Base-by-base conservation (phyloP, 2,329 filamentous ascomycete species). In the Ascochyta rabiei region DNA sequence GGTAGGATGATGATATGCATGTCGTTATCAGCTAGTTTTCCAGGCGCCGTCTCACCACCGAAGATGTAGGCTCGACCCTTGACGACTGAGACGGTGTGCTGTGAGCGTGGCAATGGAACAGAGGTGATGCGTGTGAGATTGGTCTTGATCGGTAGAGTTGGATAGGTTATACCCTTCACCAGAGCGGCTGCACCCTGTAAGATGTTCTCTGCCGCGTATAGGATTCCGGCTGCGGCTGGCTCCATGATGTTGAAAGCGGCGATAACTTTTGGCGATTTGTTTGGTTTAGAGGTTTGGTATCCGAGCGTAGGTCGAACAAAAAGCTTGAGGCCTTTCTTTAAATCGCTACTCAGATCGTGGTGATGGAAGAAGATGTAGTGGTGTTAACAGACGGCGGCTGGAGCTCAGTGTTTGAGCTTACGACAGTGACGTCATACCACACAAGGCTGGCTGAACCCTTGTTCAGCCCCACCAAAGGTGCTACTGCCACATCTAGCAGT, bases 21-120 rank as follows among this genome's bases (percentile, higher is more conserved):
- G 48, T 79, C 77, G 64, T 81, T 81, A 49, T 77, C 75, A 28
- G 80, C 81, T 23, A 83, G 72, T 34, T 53, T 74, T 56, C 56
- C 75, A 63, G 35, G 64, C 38, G 69, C 64, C 1, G 61, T 70
- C 62, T 79, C 75, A 47, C 83, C 83, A 6, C 83, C 82, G 57
- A 84, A 84, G 48, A 85, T 79, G 64, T 84, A 84, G 26, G 82
- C 82, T 58, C 81, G 80, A 47, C 80, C 77, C 54, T 79, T 80
- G 58, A 86, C 75, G 40, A 83, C 71, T 4, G 81, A 82, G 42
- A 85, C 62, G 2, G 81, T 81, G 67, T 86, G 83, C 39, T 79
- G 70, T 8, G 78, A 77, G 48, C 82, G 77, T 6, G 77, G 75
- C 10, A 86, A 75, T 52, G 72, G 54, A 56, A 77, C 61, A 60